Base-by-base conservation (phyloP, 2,329 filamentous ascomycete species). In the Rhynchosporium agropyri region DNA sequence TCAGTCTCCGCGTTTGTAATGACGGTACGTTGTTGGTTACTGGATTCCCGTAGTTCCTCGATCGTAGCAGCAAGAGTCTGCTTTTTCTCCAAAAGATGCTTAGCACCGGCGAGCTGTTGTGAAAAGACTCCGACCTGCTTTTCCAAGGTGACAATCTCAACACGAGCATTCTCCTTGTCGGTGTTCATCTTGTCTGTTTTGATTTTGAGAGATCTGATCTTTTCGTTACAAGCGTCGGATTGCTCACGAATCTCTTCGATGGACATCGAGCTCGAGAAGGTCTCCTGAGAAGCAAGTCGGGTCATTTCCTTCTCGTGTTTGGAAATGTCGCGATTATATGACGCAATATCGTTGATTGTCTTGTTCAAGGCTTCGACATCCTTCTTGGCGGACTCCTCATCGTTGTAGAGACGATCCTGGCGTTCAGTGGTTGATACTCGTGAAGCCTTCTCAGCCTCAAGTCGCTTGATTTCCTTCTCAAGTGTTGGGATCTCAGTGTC, bases 221-320 rank as follows among this genome's bases (percentile, higher is more conserved):
- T 86, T 64, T 92, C 90, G 26, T 83, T 84, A 61, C 88, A 82
- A 20, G 79, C 77, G 54, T 86, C 85, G 65, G 92, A 85, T 54
- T 92, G 85, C 59, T 90, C 87, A 70, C 95, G 90, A 59, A 98
- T 92, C 68, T 95, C 90, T 60, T 96, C 90, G 6, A 92, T 83
- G 36, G 90, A 90, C 65, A 91, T 86, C 13, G 85, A 83, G 9
- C 82, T 76, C 31, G 83, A 81, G 13, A 88, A 84, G 71, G 89
- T 86, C 73, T 97, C 90, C 69, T 92, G 92, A 8, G 87, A 86
- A 63, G 85, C 81, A 56, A 97, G 84, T 60, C 90, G 86, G 61
- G 89, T 81, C 56, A 97, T 89, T 74, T 97, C 89, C 45, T 78
- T 78, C 70, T 90, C 85, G 4, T 91, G 86, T 43, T 88, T 87